Evolutionary conservation across 768 basidiomycete genomes (phyloP), one percentile per base, ranked within the genome.

Genomic region (Pleurotus djamor): DNA sequence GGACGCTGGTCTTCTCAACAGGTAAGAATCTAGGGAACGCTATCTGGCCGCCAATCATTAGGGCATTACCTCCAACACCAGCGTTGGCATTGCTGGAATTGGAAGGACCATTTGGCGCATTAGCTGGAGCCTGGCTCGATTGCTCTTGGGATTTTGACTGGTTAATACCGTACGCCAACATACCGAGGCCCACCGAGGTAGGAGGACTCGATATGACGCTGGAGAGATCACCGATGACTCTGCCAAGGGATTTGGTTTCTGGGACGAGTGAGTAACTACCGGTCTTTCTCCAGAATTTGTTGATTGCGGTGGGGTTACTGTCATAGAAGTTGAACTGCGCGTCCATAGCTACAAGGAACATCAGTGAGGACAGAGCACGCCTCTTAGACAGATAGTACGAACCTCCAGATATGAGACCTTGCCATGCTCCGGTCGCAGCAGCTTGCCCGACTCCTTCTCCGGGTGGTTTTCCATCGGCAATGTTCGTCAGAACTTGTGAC

Each of bases 361-460:
- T n/a, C 14, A 28, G 21, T 28, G 14, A 55, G 14, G 13, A n/a
- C 3, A 3, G 33, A 52, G 37, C 12, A 14, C 6, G 1, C 10
- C 5, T 14, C n/a, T 14, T n/a, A 12, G 10, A 17, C 45, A 35
- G 14, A 28, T 21, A 44, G 13, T 14, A 41, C 54, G 28, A 34
- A 56, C 54, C 54, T 21, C 16, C 37, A 32, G 14, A 14, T 4
- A 44, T 17, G 21, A 34, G 17, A 56, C 38, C 41, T 33, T 56
- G 54, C 54, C 54, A 56, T 2, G 54, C 54, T 5, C 54, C 54
- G n/a, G 54, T 44, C 10, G 54, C 54, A 28, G 54, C 54, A n/a
- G 54, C 37, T 44, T 41, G 16, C 21, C 28, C 54, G 16, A 56
- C 54, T 10, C 54, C 54, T 14, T 56, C 54, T 6, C 54, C 54